Evolutionary conservation across 1,284 basidiomycete genomes (phyloP).

Genomic region (Sutorius eximius): DNA sequence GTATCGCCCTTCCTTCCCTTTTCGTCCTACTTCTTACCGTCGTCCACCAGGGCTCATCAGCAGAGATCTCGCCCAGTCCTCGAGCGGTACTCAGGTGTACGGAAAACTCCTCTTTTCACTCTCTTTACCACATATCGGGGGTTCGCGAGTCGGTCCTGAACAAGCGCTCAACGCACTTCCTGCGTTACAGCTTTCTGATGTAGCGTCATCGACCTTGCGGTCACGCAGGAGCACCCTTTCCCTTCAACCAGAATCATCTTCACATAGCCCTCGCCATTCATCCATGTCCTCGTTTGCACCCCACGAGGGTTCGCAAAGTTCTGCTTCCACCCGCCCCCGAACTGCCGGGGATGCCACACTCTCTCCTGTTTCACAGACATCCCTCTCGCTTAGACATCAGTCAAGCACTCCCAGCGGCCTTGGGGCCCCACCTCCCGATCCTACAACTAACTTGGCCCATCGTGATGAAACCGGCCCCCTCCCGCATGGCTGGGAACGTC

Average conservation of each 20-base stretch:
- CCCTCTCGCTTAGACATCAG: constrained; percentile 16
- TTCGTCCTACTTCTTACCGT: constrained; percentile 9
- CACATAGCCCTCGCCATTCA: constrained; percentile 16
- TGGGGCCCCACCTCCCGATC: constrained; percentile 6
- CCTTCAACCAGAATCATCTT: constrained; percentile 21
- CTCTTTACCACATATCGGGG: constrained; percentile 27
- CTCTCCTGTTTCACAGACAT: constrained; percentile 13
- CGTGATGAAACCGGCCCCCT: constrained; percentile 40
- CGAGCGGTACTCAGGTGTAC: constrained; percentile 29
- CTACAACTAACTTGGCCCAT: constrained; percentile 1
- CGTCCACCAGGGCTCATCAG: constrained; percentile 31
- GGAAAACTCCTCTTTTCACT: constrained; percentile 37
- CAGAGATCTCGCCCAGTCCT: constrained; percentile 33
- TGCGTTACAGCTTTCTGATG: constrained; percentile 15
- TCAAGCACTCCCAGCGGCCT: constrained; percentile 9
- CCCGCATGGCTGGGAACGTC: constrained; percentile 91
- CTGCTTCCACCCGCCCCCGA: constrained; percentile 18
- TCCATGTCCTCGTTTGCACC: constrained; percentile 24
- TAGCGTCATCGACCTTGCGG: constrained; percentile 16
- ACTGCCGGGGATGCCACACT: constrained; percentile 18
- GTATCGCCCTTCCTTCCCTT: constrained; percentile 14
- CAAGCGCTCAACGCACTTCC: constrained; percentile 20
- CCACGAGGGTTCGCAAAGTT: constrained; percentile 7
- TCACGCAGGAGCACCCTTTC: constrained; percentile 26
- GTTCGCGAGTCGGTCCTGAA: constrained; percentile 20